phyloP scores from a whole-genome alignment of 495 filamentous ascomycete species.

The Copromyces sp. region DNA sequence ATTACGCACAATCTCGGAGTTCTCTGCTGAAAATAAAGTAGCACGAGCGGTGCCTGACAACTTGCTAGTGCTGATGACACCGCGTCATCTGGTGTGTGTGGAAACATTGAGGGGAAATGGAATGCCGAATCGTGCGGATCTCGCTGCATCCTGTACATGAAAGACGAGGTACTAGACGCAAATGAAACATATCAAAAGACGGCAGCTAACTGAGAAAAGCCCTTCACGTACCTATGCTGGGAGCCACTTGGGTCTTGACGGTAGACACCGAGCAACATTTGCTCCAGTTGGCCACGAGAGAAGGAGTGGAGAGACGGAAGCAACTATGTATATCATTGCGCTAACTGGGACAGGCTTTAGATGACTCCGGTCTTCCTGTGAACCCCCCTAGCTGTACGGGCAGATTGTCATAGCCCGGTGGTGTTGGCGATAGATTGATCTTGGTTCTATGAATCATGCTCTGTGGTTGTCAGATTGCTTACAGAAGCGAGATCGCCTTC shows the following conservation, averaged over 20 bases:
- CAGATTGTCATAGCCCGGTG: too few relatives aligned
- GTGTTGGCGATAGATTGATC: too few relatives aligned
- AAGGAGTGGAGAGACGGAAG: neutral
- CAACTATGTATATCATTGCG: neutral
- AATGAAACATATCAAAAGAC: neutral
- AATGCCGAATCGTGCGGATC: neutral
- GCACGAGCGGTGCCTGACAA: neutral
- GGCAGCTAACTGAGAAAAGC: neutral
- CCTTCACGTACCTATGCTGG: neutral
- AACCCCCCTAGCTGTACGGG: neutral
- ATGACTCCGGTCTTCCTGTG: neutral
- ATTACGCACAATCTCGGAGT: neutral
- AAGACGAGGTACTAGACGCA: neutral
- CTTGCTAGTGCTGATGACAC: neutral
- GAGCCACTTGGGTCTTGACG: neutral
- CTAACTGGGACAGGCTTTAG: too few relatives aligned
- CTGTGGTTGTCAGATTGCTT: too few relatives aligned
- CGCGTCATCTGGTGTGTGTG: neutral
- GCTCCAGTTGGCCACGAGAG: neutral
- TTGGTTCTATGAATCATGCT: too few relatives aligned
- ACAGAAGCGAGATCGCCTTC: too few relatives aligned
- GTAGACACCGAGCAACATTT: neutral
- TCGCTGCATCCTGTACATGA: neutral
- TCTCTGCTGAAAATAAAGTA: neutral
- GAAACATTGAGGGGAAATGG: neutral